phyloP scores from a whole-genome alignment of 345 rosid species.

The Lenwebbia sp. region DNA sequence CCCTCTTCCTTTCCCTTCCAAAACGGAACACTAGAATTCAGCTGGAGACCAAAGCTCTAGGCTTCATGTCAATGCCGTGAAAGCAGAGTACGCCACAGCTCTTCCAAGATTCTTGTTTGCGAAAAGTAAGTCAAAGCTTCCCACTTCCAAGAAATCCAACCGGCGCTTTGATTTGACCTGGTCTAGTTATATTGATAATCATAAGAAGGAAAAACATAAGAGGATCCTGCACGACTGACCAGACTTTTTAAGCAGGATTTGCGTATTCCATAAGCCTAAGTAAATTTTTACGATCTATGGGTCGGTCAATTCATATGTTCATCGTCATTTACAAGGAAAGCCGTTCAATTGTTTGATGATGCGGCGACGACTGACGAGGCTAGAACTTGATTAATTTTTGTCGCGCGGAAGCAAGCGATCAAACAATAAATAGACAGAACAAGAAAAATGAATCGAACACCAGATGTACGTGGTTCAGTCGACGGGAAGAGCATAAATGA shows the following conservation, averaged over 20 bases:
- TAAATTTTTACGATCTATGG: neutral
- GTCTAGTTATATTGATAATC: neutral
- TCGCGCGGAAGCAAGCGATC: no score
- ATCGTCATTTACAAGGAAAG: neutral
- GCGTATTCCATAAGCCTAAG: neutral
- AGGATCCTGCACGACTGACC: neutral
- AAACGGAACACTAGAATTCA: neutral
- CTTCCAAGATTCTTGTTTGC: neutral
- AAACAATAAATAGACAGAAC: no score
- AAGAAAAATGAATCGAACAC: no score
- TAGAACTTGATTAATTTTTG: neutral
- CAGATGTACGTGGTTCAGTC: no score
- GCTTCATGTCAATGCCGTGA: neutral
- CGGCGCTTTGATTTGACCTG: neutral
- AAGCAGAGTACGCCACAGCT: neutral
- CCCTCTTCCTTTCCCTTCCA: no score
- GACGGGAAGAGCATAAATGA: no score
- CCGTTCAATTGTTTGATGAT: neutral
- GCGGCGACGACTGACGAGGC: neutral
- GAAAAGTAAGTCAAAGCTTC: neutral
- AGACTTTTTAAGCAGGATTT: neutral
- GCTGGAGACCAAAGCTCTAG: neutral
- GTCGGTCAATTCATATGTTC: neutral
- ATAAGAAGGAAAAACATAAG: neutral
- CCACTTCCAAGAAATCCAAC: neutral